These are phyloP conservation scores for Dimocarpus longan DNA, from an alignment of 345 rosid genomes.

Conservation along the genomic window DNA sequence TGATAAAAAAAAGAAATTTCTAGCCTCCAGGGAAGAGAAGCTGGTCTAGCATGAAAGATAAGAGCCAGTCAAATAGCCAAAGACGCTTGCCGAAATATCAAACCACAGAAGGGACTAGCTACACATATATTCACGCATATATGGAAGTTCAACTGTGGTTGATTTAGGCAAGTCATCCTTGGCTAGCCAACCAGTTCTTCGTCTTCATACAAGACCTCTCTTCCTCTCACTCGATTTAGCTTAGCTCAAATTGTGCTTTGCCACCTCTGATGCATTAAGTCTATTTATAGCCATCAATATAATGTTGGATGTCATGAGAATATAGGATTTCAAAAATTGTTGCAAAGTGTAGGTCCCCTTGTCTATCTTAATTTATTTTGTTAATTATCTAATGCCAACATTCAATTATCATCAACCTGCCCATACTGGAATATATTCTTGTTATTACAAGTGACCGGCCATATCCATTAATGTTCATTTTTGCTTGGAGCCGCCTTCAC, in stretches of 20 bases:
- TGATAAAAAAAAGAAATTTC: too few relatives aligned
- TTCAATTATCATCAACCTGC: not conserved
- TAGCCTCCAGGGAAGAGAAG: conserved; percentile 21
- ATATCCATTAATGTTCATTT: conserved; percentile 15
- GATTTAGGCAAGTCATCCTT: conserved; percentile 61
- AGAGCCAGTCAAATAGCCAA: conserved; percentile 45
- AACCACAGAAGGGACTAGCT: conserved; percentile 3
- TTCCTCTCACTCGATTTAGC: not conserved
- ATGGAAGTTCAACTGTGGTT: not conserved
- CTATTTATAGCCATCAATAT: conserved; percentile 31
- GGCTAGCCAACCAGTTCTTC: conserved; percentile 50
- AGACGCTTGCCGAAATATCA: conserved; percentile 32
- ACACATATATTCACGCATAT: too few relatives aligned
- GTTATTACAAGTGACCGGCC: conserved; percentile 2
- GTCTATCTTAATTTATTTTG: not conserved
- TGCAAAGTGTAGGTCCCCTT: not conserved
- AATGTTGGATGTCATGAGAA: not conserved
- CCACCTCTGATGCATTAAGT: not conserved
- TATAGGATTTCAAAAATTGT: not conserved
- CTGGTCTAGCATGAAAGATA: conserved; percentile 35
- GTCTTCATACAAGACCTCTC: conserved; percentile 54
- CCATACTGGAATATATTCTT: conserved; percentile 24
- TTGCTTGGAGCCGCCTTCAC: conserved; percentile 14
- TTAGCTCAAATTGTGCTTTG: not conserved
- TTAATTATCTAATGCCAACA: not conserved